Evolutionary conservation across 2,329 filamentous ascomycete species (phyloP), one percentile per base, ranked within the genome.

Genomic region (Trichoderma harzianum): DNA sequence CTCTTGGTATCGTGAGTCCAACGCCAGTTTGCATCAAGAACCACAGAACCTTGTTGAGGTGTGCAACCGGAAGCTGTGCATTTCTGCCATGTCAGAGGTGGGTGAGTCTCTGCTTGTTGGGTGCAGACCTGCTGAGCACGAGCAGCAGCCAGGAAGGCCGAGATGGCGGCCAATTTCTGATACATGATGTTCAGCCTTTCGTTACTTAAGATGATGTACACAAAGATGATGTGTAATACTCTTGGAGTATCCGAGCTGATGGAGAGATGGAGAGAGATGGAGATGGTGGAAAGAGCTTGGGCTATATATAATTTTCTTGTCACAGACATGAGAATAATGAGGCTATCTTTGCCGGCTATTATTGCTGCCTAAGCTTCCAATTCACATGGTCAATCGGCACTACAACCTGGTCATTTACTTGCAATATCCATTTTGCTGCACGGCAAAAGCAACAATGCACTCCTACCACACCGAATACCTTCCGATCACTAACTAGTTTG

Each of bases 11-110:
- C 78, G 79, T 90, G 87, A 72, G 87, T 82, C 88, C 88, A 90
- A 73, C 88, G 85, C 87, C 88, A 90, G 82, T 90, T 90, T 76
- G 87, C 79, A 74, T 90, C 88, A 75, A 90, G 80, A 68, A 86
- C 86, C 57, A 90, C 82, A 43, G 84, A 85, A 55, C 85, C 87
- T 53, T 77, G 75, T 75, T 87, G 83, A 68, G 79, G 81, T 30
- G 80, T 84, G 82, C 88, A 90, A 28, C 87, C 86, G 70, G 80
- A 82, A 26, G 80, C 76, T 43, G 86, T 84, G 80, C 88, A 90
- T 75, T 83, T 83, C 72, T 85, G 81, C 85, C 86, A 89, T 71
- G 79, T 83, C 75, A 90, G 80, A 32, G 82, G 72, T 21, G 88
- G 89, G 77, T 90, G 88, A 34, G 76, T 83, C 76, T 89, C 88